These are phyloP conservation scores for Komagataella phaffii DNA, from an alignment of 805 yeast species.

Conservation along the genomic window DNA sequence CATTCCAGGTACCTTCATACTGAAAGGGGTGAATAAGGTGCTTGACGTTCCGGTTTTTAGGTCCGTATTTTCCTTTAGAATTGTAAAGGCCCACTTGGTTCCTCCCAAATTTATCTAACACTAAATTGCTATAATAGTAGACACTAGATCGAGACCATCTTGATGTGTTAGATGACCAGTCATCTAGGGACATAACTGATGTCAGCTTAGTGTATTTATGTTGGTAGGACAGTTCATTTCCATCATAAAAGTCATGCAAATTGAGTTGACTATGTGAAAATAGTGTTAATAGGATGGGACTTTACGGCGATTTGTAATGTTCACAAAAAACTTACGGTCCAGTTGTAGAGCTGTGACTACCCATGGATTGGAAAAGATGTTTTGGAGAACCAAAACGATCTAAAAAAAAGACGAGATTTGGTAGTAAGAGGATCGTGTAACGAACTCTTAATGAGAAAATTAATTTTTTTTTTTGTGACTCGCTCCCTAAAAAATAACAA, in stretches of 20 bases:
- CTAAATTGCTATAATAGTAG: conserved; percentile 14
- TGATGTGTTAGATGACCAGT: not conserved
- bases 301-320: not conserved
- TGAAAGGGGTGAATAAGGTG: conserved; percentile 17
- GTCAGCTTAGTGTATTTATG: not conserved
- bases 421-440: not conserved
- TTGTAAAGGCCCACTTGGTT: conserved; percentile 11
- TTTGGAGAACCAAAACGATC: not conserved
- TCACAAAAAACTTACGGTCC: not conserved
- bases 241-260: not conserved
- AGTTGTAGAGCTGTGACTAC: not conserved
- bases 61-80: conserved; percentile 13
- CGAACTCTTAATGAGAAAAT: not conserved
- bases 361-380: not conserved
- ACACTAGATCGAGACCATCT: conserved; percentile 17
- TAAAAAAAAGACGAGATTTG: not conserved
- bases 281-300: not conserved
- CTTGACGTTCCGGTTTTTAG: conserved; percentile 8
- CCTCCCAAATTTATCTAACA: conserved; percentile 13
- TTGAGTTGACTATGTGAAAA: not conserved
- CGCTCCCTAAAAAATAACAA: not conserved
- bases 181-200: not conserved
- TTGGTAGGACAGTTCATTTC: not conserved
- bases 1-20: conserved; percentile 18
- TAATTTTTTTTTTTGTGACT: not conserved